Percentiles rank a stretch among this genome's conserved stretches.
Evolutionary conservation across 306 rosid species (phyloP).

Genomic region (Canavalia ensiformis): DNA sequence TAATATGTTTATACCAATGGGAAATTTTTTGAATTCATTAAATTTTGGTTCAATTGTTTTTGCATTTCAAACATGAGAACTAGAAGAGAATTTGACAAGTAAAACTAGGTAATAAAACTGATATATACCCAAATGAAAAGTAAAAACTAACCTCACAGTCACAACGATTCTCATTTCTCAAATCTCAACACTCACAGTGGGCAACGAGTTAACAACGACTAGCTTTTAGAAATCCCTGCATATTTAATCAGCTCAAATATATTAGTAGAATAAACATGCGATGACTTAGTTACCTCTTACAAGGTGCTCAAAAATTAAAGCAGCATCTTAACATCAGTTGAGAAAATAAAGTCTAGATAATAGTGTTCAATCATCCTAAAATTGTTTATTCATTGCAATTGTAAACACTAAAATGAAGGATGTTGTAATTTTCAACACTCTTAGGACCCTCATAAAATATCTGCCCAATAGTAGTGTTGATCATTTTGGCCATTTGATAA

Average conservation of each 20-base stretch:
- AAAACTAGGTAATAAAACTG: no score
- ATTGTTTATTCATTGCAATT: not conserved
- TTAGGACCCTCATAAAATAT: not conserved
- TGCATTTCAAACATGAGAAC: no score
- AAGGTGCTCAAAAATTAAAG: slow-evolving; percentile 10
- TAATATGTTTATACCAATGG: not conserved
- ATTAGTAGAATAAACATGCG: not conserved
- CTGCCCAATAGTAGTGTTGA: not conserved
- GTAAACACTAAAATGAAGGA: no score
- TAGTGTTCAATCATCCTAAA: slow-evolving; percentile 8
- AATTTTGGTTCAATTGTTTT: no score
- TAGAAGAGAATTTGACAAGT: no score
- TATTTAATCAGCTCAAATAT: not conserved
- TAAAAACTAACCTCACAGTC: no score
- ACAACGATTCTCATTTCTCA: no score
- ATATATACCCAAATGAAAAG: no score
- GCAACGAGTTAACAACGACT: no score
- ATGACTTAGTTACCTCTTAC: not conserved
- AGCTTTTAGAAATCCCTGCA: not conserved
- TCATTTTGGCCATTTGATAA: slow-evolving; percentile 47
- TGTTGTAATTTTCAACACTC: no score
- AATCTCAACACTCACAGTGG: no score
- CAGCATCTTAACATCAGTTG: slow-evolving; percentile 12
- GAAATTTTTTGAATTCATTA: no score
- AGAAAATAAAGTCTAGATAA: not conserved